These are phyloP conservation scores for Phytopythium sindhum DNA, from an alignment of 352 stramenopile species.

Conservation along the genomic window DNA sequence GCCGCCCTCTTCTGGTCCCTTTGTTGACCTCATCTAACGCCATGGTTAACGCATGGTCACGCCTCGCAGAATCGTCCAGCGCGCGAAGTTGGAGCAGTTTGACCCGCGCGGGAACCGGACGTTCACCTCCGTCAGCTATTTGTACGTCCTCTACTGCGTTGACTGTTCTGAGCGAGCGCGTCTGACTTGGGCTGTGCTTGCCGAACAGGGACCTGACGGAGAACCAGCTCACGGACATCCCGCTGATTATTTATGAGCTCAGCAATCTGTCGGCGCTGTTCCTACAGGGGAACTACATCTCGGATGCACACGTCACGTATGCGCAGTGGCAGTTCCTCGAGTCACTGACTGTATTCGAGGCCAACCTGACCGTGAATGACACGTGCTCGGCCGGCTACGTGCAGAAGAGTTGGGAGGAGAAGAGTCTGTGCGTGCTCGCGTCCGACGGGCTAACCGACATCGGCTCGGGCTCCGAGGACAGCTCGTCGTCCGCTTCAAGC, in stretches of 20 bases:
- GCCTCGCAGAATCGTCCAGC: constrained; percentile 49
- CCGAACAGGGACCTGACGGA: constrained; percentile 51
- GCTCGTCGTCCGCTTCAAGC: constrained; percentile 25
- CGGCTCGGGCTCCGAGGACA: constrained; percentile 27
- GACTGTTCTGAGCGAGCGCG: neutral
- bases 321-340: constrained; percentile 56
- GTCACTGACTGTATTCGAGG: constrained; percentile 42
- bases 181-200: neutral
- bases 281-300: constrained; percentile 53
- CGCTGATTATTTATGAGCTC: constrained; percentile 66
- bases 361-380: constrained; percentile 31
- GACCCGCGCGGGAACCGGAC: constrained; percentile 41
- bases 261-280: constrained; percentile 46
- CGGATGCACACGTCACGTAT: constrained; percentile 45
- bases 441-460: constrained; percentile 40
- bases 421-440: constrained; percentile 47
- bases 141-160: constrained; percentile 37
- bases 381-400: constrained; percentile 46
- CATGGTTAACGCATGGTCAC: neutral
- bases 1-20: neutral
- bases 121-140: constrained; percentile 40
- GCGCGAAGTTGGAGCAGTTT: constrained; percentile 55
- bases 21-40: neutral
- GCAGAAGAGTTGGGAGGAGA: constrained; percentile 39
- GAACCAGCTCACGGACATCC: constrained; percentile 62